Evolutionary conservation across 768 basidiomycete species (phyloP), one percentile per base, ranked within the genome.

Genomic region (Hygrocybe coccinea): DNA sequence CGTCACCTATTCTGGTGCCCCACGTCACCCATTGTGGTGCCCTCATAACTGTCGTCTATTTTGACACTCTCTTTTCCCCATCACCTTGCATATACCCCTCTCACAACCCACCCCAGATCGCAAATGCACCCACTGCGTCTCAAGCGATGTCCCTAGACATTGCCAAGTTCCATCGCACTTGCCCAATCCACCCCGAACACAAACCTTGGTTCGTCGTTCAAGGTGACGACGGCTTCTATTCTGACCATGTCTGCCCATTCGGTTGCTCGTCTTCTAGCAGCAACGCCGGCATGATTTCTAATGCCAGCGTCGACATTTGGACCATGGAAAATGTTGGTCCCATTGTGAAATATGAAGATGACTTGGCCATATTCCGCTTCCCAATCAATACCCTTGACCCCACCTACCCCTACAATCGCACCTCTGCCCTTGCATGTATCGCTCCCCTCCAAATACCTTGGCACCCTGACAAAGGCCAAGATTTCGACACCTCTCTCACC

Each of bases 91-190:
- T n/a, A n/a, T n/a, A n/a, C n/a, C n/a, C n/a, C n/a, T n/a, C n/a
- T n/a, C n/a, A n/a, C n/a, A n/a, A n/a, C n/a, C n/a, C n/a, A n/a
- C n/a, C n/a, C n/a, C n/a, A n/a, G n/a, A n/a, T n/a, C n/a, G n/a
- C n/a, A n/a, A n/a, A n/a, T n/a, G n/a, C n/a, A n/a, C n/a, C n/a
- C n/a, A n/a, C n/a, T n/a, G n/a, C n/a, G n/a, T n/a, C n/a, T n/a
- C n/a, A n/a, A n/a, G n/a, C n/a, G n/a, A 63, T 68, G 10, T 59
- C 65, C 0, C 64, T 69, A 29, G 71, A 73, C 49, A 61, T 71
- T 15, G 58, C 62, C 29, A 47, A 64, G 7, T 67, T 69, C 15
- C 65, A 68, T 50, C 61, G 67, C 34, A 63, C 59, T 2, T 59
- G 60, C 7, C 72, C 71, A 3, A 56, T 68, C 7, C 47, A 45